Evolutionary conservation across 768 basidiomycete species (phyloP).

Genomic region (Amanita exitialis): DNA sequence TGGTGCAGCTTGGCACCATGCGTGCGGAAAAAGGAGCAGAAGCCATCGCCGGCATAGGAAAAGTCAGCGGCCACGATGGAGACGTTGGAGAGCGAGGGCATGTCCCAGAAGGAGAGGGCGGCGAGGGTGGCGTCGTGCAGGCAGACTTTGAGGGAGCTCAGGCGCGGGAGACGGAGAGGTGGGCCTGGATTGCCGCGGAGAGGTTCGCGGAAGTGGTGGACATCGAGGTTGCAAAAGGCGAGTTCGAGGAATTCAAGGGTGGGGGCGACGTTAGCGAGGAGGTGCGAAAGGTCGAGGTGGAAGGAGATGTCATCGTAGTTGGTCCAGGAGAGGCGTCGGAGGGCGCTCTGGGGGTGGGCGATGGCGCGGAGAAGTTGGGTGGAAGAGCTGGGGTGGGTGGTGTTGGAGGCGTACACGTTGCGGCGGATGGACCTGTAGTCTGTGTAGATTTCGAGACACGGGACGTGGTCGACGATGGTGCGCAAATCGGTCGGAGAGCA

Average conservation of each 20-base stretch:
- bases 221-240: constrained; percentile 41
- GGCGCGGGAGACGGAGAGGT: constrained; percentile 44
- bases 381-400: constrained; percentile 31
- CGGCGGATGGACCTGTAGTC: constrained; percentile 59
- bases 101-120: constrained; percentile 54
- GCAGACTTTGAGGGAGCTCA: constrained; percentile 60
- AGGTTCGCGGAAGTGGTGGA: constrained; percentile 18
- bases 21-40: constrained; percentile 52
- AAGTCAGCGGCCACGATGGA: constrained; percentile 67
- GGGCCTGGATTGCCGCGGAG: constrained; percentile 12
- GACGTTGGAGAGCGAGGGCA: constrained; percentile 54
- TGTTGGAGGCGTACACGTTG: constrained; percentile 33
- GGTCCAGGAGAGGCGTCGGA: constrained; percentile 60
- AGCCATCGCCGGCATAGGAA: constrained; percentile 55
- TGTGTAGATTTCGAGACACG: constrained; percentile 47
- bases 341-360: constrained; percentile 37
- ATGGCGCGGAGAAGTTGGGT: constrained; percentile 52
- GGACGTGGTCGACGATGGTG: constrained; percentile 58
- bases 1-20: constrained; percentile 55
- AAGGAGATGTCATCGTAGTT: constrained; percentile 57
- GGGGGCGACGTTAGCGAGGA: constrained; percentile 39
- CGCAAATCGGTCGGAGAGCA: constrained; percentile 58
- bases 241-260: constrained; percentile 63
- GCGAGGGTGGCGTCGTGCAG: constrained; percentile 65
- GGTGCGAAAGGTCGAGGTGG: constrained; percentile 44